Evolutionary conservation across 1,284 basidiomycete species (phyloP), one percentile per base, ranked within the genome.

Genomic region (Golubevia sp.): DNA sequence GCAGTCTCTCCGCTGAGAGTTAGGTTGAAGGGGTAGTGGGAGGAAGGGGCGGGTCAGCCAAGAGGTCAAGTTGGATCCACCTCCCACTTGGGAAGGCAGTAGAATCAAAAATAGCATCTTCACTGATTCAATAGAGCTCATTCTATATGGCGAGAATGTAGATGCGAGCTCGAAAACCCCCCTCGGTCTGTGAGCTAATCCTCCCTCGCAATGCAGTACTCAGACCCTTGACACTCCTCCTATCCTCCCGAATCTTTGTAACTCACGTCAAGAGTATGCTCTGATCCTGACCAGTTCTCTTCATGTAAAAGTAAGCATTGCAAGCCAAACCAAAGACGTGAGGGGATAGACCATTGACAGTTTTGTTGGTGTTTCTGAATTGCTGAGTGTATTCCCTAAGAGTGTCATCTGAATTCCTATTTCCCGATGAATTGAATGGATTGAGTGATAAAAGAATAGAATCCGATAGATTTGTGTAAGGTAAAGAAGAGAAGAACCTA

Each of bases 231-330:
- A n/a, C n/a, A n/a, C n/a, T n/a, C n/a, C 30, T 11, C 30, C 30
- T 34, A 11, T 34, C 4, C 30, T 34, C 11, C 30, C 30, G 4
- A 34, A 34, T 11, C 11, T 11, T 38, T 5, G 4, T 2, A 11
- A 71, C 72, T 72, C 51, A 74, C 70, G 67, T 63, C 59, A 82
- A 72, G 55, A 82, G 64, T 30, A 99, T 88, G 64, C 90, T 89
- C 85, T 98, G 94, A 85, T 99, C 96, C 86, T 97, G 93, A 0
- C 89, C 89, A 0, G 95, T 98, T 71, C 96, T 87, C 57, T 90
- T 88, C 94, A 98, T 97, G 85, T 98, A 94, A 84, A 94, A 97
- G 86, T 97, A 98, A 11, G 93, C 91, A 85, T 92, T 91, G 80
- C 94, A 91, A 5, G 92, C 92, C 48, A 92, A 87, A 68, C 93